These are phyloP conservation scores for Jamesozyma lodderae DNA, from an alignment of 805 yeast genomes.

Conservation along the genomic window DNA sequence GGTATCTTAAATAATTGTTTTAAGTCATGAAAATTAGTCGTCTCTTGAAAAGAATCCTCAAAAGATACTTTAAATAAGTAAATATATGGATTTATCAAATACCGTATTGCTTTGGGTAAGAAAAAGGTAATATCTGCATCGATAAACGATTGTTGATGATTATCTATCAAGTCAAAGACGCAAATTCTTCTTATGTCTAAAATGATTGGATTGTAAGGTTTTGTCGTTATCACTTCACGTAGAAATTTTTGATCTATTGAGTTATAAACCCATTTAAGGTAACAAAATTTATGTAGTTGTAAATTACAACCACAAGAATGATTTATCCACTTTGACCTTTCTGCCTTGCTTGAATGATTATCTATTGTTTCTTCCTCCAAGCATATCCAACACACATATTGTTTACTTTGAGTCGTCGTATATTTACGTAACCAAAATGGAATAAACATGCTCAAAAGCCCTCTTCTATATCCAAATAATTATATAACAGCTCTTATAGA, in stretches of 20 bases:
- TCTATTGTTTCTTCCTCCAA: constrained; percentile 18
- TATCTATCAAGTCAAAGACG: background rate
- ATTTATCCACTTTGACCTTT: constrained; percentile 20
- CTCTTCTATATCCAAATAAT: no score
- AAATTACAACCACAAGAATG: constrained; percentile 28
- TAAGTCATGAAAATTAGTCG: no score
- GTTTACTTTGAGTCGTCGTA: no score
- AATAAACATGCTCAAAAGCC: no score
- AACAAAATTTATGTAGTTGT: constrained; percentile 25
- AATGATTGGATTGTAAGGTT: background rate
- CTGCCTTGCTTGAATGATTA: no score
- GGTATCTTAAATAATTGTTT: background rate
- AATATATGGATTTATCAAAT: no score
- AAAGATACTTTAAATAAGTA: no score
- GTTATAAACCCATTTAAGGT: constrained; percentile 18
- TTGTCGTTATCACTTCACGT: background rate
- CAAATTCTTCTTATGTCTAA: background rate
- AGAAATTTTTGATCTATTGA: constrained; percentile 1
- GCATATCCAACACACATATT: constrained; percentile 27
- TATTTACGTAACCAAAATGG: no score
- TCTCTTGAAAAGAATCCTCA: no score
- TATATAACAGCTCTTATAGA: no score
- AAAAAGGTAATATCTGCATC: background rate
- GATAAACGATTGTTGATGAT: background rate
- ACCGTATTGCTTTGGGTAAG: no score